Percentiles rank a stretch among this genome's conserved stretches.
Conservation (phyloP, 768 basidiomycete genomes). For the Rubroboletus pulcherrimus region DNA sequence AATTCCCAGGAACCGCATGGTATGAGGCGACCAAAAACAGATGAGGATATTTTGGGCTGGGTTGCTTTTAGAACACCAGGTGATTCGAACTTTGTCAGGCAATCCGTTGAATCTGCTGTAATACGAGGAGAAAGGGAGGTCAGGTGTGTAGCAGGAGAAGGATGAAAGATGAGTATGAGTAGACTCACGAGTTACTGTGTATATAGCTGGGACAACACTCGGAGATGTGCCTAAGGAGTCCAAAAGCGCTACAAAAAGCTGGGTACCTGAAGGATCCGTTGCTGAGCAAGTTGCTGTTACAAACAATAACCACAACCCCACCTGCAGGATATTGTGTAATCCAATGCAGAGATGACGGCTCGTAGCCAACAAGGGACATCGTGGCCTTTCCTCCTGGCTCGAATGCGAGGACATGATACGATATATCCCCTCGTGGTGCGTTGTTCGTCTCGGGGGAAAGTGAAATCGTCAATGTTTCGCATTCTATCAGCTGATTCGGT, state of each 20-base stretch:
- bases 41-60: neutral
- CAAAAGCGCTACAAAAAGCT: slow-evolving; percentile 41
- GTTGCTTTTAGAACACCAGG: slow-evolving; percentile 30
- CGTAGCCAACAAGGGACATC: slow-evolving; percentile 34
- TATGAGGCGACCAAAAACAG: neutral
- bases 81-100: slow-evolving; percentile 18
- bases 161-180: neutral
- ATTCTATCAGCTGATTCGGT: slow-evolving; percentile 8
- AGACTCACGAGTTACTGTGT: slow-evolving; percentile 36
- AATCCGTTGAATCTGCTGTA: slow-evolving; percentile 29
- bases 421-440: slow-evolving; percentile 12
- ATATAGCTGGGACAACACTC: slow-evolving; percentile 35
- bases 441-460: neutral
- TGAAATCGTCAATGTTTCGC: slow-evolving; percentile 11
- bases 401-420: slow-evolving; percentile 43
- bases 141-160: neutral
- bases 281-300: neutral
- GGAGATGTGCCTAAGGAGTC: slow-evolving; percentile 43
- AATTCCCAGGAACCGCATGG: slow-evolving; percentile 46
- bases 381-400: slow-evolving; percentile 35
- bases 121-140: neutral
- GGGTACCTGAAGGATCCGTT: slow-evolving; percentile 32
- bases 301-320: slow-evolving; percentile 21
- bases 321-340: slow-evolving; percentile 38
- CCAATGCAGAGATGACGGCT: slow-evolving; percentile 35